Base-by-base conservation (phyloP, 345 rosid genomes). In the Salix purpurea region DNA sequence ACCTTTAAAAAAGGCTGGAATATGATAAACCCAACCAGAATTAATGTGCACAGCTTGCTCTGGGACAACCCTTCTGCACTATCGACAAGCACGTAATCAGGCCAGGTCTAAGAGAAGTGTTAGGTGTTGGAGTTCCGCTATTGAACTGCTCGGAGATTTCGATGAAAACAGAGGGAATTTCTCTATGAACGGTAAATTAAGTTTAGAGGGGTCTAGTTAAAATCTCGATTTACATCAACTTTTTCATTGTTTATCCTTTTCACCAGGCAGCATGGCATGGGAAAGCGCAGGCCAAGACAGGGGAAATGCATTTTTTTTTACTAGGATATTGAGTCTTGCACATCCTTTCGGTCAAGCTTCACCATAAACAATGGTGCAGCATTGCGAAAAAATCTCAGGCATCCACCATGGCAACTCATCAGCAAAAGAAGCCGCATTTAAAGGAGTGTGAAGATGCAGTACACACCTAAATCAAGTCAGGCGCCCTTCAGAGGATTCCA, bases 391-490 rank as follows among this genome's bases (percentile, higher is more conserved):
- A 4, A 2, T 58, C 23, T 23, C 62, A 54, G 6, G 60, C 6
- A 15, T 15, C 52, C 5, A 46, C 18, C 1, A 46, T 46, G 60
- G 60, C 11, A 21, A 54, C 21, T 54, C 23, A 2, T 19, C 24
- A 54, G 3, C 23, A 1, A 58, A 58, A 58, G 64, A 9, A 58
- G 28, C 24, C 4, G 26, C 62, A 56, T n/a, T 56, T 8, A n/a
- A 58, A n/a, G 11, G 24, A n/a, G 12, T 4, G 64, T 56, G 23
- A 58, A 23, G 23, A 42, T 16, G 50, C 69, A 12, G 46, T 26
- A 46, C 75, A 15, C 74, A 85, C 88, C 94, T 82, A 37, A 32
- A 44, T 42, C 30, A 39, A 73, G 62, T 80, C 82, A 78, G 71
- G 71, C 37, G 69, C 23, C 74, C 77, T 69, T 79, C 77, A 44